phyloP scores from a whole-genome alignment of 1,284 basidiomycete species.

The Ganoderma meredithae region DNA sequence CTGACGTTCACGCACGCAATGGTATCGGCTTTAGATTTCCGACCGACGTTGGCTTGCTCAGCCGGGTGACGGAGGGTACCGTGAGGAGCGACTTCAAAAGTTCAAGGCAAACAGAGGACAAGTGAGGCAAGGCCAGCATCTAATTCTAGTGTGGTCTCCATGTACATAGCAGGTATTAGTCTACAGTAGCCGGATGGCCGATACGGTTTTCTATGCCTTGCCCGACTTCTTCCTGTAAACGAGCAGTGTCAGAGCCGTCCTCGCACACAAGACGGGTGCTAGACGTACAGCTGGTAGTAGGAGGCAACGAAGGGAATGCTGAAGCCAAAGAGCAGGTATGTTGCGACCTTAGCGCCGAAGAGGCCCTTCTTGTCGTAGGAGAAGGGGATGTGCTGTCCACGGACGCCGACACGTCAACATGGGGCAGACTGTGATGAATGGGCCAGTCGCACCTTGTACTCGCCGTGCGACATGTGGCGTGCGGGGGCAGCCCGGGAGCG shows the following conservation, averaged over 20 bases:
- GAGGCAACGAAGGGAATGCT: conserved; percentile 71
- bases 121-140: not conserved
- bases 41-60: not conserved
- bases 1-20: conserved; percentile 7
- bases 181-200: conserved; percentile 24
- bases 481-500: conserved; percentile 37
- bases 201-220: conserved; percentile 27
- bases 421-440: not conserved
- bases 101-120: not conserved
- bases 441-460: conserved; percentile 63
- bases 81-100: too few relatives aligned
- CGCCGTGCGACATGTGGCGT: conserved; percentile 43
- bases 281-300: conserved; percentile 69
- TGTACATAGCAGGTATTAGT: conserved; percentile 27
- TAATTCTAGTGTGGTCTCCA: conserved; percentile 18
- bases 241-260: conserved; percentile 8
- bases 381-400: conserved; percentile 74
- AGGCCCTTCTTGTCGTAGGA: conserved; percentile 58
- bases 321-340: conserved; percentile 67
- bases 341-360: conserved; percentile 65
- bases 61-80: not conserved
- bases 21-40: not conserved
- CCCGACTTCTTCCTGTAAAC: conserved; percentile 33
- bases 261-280: not conserved
- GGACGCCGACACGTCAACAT: conserved; percentile 12